These are phyloP conservation scores for Wickerhamomyces canadensis DNA, from an alignment of 805 yeast species.

Conservation along the genomic window DNA sequence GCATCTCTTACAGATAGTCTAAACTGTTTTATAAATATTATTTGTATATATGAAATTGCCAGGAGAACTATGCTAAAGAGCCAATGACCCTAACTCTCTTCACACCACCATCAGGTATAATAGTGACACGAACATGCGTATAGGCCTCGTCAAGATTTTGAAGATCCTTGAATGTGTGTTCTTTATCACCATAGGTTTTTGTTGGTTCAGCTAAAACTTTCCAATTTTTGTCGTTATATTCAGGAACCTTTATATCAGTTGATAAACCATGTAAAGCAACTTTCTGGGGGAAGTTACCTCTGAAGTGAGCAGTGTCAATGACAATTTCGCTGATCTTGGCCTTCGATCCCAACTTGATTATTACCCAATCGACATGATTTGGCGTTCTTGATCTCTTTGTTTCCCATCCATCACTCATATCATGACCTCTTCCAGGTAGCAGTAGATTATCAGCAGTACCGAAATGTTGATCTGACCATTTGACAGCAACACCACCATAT, in stretches of 20 bases:
- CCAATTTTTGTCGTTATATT: conserved; percentile 50
- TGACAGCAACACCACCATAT: conserved; percentile 85
- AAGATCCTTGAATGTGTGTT: conserved; percentile 48
- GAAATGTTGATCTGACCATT: conserved; percentile 87
- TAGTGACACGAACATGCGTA: conserved; percentile 72
- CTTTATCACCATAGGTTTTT: conserved; percentile 80
- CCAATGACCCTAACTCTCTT: conserved; percentile 87
- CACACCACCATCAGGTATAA: conserved; percentile 96
- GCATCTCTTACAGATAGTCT: too few species aligned
- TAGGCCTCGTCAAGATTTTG: conserved; percentile 29
- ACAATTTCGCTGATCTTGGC: conserved; percentile 54
- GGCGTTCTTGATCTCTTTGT: conserved; percentile 80
- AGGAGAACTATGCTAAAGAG: conserved; percentile 13
- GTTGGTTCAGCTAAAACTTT: conserved; percentile 53
- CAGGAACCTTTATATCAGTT: conserved; percentile 31
- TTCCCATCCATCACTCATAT: conserved; percentile 99
- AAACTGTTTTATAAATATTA: too few species aligned
- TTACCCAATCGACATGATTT: conserved; percentile 90
- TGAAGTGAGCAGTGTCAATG: conserved; percentile 88
- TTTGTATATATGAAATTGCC: too few species aligned
- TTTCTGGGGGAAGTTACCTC: conserved; percentile 92
- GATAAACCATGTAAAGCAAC: conserved; percentile 60
- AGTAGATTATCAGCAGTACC: conserved; percentile 86
- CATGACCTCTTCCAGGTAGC: conserved; percentile 90
- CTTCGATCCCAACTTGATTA: conserved; percentile 68